These are phyloP conservation scores for Tolypocladium tundrense DNA, from an alignment of 2,329 filamentous ascomycete species.

Conservation along the genomic window DNA sequence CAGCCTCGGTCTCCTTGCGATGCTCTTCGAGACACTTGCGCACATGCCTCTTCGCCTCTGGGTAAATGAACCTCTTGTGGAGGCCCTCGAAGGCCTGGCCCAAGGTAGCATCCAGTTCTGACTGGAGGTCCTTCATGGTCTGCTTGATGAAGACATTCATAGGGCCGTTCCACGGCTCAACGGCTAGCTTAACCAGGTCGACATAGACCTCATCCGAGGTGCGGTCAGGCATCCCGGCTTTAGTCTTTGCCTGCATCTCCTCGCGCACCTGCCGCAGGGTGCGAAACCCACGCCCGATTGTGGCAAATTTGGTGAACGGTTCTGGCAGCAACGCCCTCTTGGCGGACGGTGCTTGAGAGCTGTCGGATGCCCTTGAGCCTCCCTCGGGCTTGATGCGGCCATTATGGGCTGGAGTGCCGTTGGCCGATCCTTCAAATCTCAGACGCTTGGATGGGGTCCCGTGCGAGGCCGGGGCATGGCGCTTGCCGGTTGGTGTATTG, in stretches of 20 bases:
- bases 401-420: conserved; percentile 2
- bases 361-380: neutral
- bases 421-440: conserved; percentile 10
- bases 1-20: conserved; percentile 21
- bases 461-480: conserved; percentile 14
- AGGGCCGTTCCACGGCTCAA: conserved; percentile 47
- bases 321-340: conserved; percentile 13
- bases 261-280: conserved; percentile 41
- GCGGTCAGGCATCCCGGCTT: conserved; percentile 47
- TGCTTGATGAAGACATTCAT: conserved; percentile 36
- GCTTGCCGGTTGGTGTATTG: conserved; percentile 17
- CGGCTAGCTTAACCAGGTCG: conserved; percentile 43
- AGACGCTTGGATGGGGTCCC: conserved; percentile 24
- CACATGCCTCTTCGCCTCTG: conserved; percentile 32
- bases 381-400: conserved; percentile 29
- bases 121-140: conserved; percentile 37
- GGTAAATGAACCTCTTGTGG: conserved; percentile 39
- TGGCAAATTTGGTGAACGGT: conserved; percentile 29
- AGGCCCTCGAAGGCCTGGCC: conserved; percentile 33
- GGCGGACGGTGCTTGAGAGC: conserved; percentile 5
- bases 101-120: conserved; percentile 36
- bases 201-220: conserved; percentile 52
- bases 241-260: conserved; percentile 43
- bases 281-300: conserved; percentile 29
- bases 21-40: conserved; percentile 31